Base-by-base conservation (phyloP, 129 eudicot species). In the Flaveria sonorensis region DNA sequence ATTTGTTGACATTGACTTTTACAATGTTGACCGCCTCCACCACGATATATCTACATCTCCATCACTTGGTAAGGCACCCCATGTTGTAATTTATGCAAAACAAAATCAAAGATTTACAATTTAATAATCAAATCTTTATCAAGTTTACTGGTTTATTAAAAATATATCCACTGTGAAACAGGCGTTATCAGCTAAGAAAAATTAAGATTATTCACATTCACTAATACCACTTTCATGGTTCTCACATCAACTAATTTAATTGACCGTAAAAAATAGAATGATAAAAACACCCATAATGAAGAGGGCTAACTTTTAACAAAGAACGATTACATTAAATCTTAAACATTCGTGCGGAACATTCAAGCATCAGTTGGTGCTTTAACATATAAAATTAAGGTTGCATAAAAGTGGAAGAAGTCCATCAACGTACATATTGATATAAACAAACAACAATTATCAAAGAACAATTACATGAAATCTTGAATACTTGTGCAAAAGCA, bases 11-110 rank as follows among this genome's bases (percentile, higher is more conserved):
- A 60, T 62, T 80, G 87, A 79, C 78, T 83, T 43, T 83, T 74
- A 63, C 62, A 62, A 67, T 77, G 63, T 48, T 70, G 71, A 76
- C 84, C 81, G 82, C 76, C 78, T 70, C 56, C 80, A 70, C 82
- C 68, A 71, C 76, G 45, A 55, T 72, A 66, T 77, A 80, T 87
- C 89, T 85, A 79, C 89, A 82, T 85, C 23, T 55, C 78, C 68
- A 64, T 82, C 66, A 79, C 42, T 73, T 30, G 79, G 72, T 50
- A 67, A 77, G n/a, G 75, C 65, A 46, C 80, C 60, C 39, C 81
- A 78, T 67, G 56, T n/a, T n/a, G n/a, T n/a, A n/a, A n/a, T n/a
- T n/a, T 51, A 53, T 42, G 48, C 61, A 53, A 24, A 53, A 53
- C 28, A 66, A 67, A 65, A 72, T 72, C 32, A 26, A 24, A 65